A percentile compares a stretch with the other conserved stretches of the same genome.
Conservation (phyloP, 441 rosid species). For the Bruguiera hainesii region DNA sequence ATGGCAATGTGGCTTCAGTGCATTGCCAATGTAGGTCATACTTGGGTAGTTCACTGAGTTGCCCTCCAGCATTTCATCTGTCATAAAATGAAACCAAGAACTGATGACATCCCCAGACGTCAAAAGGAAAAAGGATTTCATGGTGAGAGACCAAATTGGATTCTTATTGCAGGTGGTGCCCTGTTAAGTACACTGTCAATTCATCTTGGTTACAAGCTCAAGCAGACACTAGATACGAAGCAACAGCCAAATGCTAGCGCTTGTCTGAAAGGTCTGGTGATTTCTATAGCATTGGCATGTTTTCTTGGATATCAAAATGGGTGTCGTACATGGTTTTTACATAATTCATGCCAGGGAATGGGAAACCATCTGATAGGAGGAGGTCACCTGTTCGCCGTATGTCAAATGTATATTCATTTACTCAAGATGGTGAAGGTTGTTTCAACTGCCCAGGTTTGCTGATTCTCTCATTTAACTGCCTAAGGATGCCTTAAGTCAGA, state of each 20-base stretch:
- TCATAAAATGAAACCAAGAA: slow-evolving; percentile 59
- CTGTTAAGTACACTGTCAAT: slow-evolving; percentile 85
- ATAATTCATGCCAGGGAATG: slow-evolving; percentile 51
- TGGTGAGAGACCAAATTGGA: slow-evolving; percentile 76
- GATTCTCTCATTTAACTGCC: slow-evolving; percentile 11
- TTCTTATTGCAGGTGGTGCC: slow-evolving; percentile 91
- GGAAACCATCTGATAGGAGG: slow-evolving; percentile 43
- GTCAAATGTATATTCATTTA: slow-evolving; percentile 51
- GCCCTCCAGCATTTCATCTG: slow-evolving; percentile 20
- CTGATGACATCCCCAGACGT: slow-evolving; percentile 43
- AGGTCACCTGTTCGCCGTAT: slow-evolving; percentile 43
- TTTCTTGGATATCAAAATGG: slow-evolving; percentile 7
- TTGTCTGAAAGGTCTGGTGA: slow-evolving; percentile 36
- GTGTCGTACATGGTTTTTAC: slow-evolving; percentile 16
- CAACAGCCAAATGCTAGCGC: slow-evolving; percentile 43
- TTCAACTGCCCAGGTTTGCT: slow-evolving; percentile 69
- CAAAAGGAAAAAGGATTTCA: slow-evolving; percentile 41
- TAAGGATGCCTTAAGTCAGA: background rate
- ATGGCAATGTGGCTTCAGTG: slow-evolving; percentile 17
- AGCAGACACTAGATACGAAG: slow-evolving; percentile 59
- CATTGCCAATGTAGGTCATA: slow-evolving; percentile 37
- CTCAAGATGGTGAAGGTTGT: slow-evolving; percentile 55
- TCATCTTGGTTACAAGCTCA: slow-evolving; percentile 86
- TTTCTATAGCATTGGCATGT: slow-evolving; percentile 6
- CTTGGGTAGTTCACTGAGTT: slow-evolving; percentile 43